Evolutionary conservation across 768 basidiomycete species (phyloP), one percentile per base, ranked within the genome.

Genomic region (Leccinum boreale): DNA sequence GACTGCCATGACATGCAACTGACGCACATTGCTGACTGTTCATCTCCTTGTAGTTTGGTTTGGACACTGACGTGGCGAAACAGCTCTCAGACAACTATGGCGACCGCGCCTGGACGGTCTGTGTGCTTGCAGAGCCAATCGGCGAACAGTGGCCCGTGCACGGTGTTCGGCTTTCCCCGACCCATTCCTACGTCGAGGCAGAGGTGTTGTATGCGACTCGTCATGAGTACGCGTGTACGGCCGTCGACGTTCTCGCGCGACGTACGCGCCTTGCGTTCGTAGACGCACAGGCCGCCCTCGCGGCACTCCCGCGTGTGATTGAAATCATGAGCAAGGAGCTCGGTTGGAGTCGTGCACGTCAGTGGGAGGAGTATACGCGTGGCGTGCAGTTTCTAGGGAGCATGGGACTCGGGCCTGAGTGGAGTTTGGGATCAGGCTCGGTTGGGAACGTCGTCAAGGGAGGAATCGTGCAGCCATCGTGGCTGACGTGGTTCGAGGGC

Each of bases 51-150:
- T 55, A 93, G 92, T 96, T 92, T 73, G 94, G 94, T 21, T 72
- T 96, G 21, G 90, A 92, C 58, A 87, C 90, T 1, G 95, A 96
- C 26, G 91, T 98, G 4, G 96, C 96, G 3, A 89, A 89, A 67
- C 94, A 98, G 67, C 79, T 99, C 4, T 85, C 94, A n/a, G 87
- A 91, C 54, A 90, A 87, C 65, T 98, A 99, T 67, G 96, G 96
- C 24, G 94, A 97, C 73, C 89, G 94, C 52, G 94, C 96, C 1
- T 98, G 96, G 96, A 89, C 90, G 0, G 92, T 98, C 0, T 90
- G 89, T 65, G 83, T 85, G 0, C 81, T 94, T 57, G 88, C 90
- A 2, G 79, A 86, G 51, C 83, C 86, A 3, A 94, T 92, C 0
- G 89, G 89, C 28, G 78, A 80, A 55, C 79, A 77, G 11, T 95